phyloP scores from a whole-genome alignment of 768 basidiomycete species.

The Kwoniella mangroviensis region DNA sequence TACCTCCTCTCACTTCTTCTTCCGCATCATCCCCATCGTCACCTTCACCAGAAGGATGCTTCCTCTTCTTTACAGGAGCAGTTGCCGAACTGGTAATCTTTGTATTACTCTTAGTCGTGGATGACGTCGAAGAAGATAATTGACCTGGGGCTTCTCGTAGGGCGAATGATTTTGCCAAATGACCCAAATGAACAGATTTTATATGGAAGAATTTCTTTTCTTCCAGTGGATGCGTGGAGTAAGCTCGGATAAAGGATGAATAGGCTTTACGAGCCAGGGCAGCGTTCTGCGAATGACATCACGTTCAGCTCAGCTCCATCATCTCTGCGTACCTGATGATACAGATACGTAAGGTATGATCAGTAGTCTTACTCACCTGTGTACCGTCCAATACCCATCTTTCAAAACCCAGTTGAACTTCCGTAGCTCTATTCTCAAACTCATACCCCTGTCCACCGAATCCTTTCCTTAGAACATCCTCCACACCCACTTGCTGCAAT shows the following conservation, averaged over 20 bases:
- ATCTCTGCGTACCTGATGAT: too few relatives aligned
- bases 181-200: constrained; percentile 89
- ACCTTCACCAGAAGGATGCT: constrained; percentile 40
- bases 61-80: constrained; percentile 36
- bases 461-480: constrained; percentile 74
- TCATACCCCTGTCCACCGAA: constrained; percentile 83
- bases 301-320: background rate
- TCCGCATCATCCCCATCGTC: constrained; percentile 60
- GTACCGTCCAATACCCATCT: constrained; percentile 80
- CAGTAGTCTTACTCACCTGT: constrained; percentile 63
- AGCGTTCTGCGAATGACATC: constrained; percentile 66
- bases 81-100: constrained; percentile 22
- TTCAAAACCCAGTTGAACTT: constrained; percentile 93
- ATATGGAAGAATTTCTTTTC: constrained; percentile 98
- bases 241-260: constrained; percentile 90
- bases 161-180: constrained; percentile 61
- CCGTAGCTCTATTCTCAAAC: constrained; percentile 87
- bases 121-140: constrained; percentile 30
- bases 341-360: background rate
- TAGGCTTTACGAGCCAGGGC: constrained; percentile 81
- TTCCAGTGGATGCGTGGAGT: constrained; percentile 91
- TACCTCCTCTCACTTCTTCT: constrained; percentile 50
- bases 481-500: constrained; percentile 69
- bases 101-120: constrained; percentile 26
- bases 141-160: constrained; percentile 54